Percentiles rank a stretch among this genome's conserved stretches.
phyloP scores from a whole-genome alignment of 495 filamentous ascomycete genomes.

The Talaromyces nanjingensis region DNA sequence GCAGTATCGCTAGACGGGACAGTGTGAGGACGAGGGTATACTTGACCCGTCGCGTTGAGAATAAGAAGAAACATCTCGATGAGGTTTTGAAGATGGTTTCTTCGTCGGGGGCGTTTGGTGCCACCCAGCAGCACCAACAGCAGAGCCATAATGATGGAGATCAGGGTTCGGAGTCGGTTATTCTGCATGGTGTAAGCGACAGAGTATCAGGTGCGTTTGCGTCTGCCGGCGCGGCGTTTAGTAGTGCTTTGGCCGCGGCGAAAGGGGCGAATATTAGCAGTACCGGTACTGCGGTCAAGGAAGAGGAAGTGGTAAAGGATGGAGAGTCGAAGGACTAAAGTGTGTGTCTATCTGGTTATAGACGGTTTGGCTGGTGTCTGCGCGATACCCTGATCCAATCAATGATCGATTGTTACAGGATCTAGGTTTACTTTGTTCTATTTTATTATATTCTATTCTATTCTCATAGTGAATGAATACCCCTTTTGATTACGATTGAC shows the following conservation, averaged over 20 bases:
- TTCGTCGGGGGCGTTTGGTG: neutral
- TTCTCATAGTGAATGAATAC: neutral
- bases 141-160: neutral
- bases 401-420: neutral
- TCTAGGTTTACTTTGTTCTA: neutral
- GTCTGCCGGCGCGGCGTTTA: constrained; percentile 13
- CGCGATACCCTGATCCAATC: neutral
- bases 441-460: neutral
- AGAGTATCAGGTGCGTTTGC: constrained; percentile 14
- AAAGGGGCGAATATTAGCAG: neutral
- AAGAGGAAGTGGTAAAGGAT: neutral
- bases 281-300: neutral
- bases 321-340: neutral
- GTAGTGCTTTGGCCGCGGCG: constrained; percentile 11
- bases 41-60: constrained; percentile 54
- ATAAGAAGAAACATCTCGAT: constrained; percentile 25
- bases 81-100: constrained; percentile 34
- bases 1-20: constrained; percentile 24
- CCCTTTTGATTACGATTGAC: neutral
- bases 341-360: neutral
- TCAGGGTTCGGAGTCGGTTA: neutral
- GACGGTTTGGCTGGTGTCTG: neutral
- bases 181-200: constrained; percentile 10
- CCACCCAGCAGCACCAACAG: neutral
- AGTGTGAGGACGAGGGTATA: constrained; percentile 35